These are phyloP conservation scores for Neoarthrinium moseri DNA, from an alignment of 2,329 filamentous ascomycete species.

Conservation along the genomic window DNA sequence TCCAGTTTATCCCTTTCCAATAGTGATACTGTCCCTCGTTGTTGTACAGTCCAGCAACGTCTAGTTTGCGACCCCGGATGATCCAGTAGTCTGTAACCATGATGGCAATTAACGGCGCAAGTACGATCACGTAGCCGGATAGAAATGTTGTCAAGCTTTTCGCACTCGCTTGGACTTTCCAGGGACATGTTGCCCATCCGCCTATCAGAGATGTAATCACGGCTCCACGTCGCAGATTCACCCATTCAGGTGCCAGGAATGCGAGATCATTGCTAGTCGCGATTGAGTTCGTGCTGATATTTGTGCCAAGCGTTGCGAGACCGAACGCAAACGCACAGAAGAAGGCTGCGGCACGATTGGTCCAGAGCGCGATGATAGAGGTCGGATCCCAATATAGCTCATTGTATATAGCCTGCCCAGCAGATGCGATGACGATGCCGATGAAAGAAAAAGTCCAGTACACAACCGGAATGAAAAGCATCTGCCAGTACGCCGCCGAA, in stretches of 20 bases:
- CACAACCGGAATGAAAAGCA: constrained; percentile 10
- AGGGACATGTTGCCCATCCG: constrained; percentile 9
- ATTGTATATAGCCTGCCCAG: constrained; percentile 9
- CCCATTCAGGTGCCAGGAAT: constrained; percentile 6
- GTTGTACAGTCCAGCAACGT: constrained; percentile 10
- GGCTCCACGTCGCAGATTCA: constrained; percentile 4
- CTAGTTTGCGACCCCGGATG: constrained; percentile 5
- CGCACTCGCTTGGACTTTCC: constrained; percentile 11
- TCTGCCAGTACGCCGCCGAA: constrained; percentile 10
- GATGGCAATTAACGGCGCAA: constrained; percentile 12
- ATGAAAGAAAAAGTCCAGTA: constrained; percentile 11
- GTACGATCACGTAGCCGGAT: constrained; percentile 10
- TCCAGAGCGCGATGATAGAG: constrained; percentile 10
- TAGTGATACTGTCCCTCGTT: constrained; percentile 12
- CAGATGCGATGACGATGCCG: constrained; percentile 10
- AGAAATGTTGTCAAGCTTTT: constrained; percentile 10
- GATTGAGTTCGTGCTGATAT: constrained; percentile 11
- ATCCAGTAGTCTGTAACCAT: constrained; percentile 14
- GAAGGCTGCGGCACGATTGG: constrained; percentile 8
- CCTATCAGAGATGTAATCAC: constrained; percentile 9
- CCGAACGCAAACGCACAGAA: constrained; percentile 10
- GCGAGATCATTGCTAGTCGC: constrained; percentile 12
- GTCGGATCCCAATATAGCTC: constrained; percentile 10
- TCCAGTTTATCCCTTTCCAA: constrained; percentile 8
- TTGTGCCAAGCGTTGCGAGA: constrained; percentile 8